phyloP scores from a whole-genome alignment of 169 alveolate genomes.

The Toxoplasma gondii region DNA sequence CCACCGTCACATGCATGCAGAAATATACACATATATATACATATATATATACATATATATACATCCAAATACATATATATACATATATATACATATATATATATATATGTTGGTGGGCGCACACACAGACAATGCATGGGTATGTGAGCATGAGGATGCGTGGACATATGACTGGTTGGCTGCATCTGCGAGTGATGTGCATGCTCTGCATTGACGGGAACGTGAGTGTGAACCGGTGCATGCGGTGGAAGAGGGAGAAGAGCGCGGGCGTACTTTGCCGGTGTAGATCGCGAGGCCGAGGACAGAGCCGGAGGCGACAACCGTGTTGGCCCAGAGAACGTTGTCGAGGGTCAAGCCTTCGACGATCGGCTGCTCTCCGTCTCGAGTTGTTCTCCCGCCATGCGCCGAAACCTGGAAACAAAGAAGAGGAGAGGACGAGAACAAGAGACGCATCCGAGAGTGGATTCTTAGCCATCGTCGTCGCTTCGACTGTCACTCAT shows the following conservation, averaged over 20 bases:
- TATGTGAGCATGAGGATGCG: not conserved
- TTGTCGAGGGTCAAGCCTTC: constrained; percentile 89
- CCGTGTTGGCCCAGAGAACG: constrained; percentile 96
- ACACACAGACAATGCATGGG: not conserved
- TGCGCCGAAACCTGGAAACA: not conserved
- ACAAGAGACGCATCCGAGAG: not conserved
- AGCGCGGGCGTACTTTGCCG: constrained; percentile 84
- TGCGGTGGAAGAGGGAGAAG: not conserved
- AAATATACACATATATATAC: not conserved
- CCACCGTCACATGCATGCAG: not conserved
- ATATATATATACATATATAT: not conserved
- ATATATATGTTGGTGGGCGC: too few relatives aligned
- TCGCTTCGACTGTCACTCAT: too few relatives aligned
- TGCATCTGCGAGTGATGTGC: too few relatives aligned
- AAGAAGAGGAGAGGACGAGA: not conserved
- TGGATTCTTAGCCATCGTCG: too few relatives aligned
- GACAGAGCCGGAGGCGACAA: constrained; percentile 93
- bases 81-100: not conserved
- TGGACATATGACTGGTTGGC: not conserved
- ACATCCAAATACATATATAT: not conserved
- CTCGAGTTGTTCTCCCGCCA: not conserved
- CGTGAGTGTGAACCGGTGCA: not conserved
- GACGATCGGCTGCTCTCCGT: constrained; percentile 22
- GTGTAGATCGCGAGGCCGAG: constrained; percentile 93
- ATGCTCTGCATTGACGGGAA: too few relatives aligned